Base-by-base conservation (phyloP, 1,139 yeast species). In the Nakaseomyces delphensis region DNA sequence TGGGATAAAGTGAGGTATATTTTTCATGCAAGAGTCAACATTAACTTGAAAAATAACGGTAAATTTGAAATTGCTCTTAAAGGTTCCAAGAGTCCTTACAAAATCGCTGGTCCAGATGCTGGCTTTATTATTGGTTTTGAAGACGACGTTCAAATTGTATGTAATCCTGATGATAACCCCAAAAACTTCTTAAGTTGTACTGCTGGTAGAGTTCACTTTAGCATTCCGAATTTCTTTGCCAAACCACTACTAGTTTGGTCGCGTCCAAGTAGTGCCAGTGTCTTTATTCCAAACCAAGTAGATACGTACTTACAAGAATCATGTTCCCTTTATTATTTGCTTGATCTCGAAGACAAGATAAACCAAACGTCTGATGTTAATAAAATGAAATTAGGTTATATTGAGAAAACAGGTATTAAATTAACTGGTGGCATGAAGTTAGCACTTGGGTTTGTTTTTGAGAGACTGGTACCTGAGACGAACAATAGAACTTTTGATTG, bases 71-170 rank as follows among this genome's bases (percentile, higher is more conserved):
- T 80, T 4, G 72, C 77, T 2, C 67, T 82, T 46, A 65, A 67
- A 44, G 86, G 95, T 13, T 77, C 93, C 0, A 69, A 76, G 43
- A 75, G 78, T 52, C 98, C 98, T 0, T 85, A 89, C 56, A 71
- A 72, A 19, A 62, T 89, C 35, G 69, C 77, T 5, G 89, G 86
- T 1, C 67, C 69, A 10, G 72, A 79, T 40, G 74, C 95, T 2
- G 98, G 98, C 0, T 83, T 86, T 59, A 77, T 82, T 1, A 74
- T 87, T 53, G 76, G 80, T 25, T 89, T 95, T 80, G 74, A 76
- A 50, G 75, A 82, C 39, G 70, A 80, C 52, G 87, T 84, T 3
- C 55, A 59, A 2, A 67, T 86, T 43, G 57, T 65, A 4, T 69
- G 86, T 41, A 86, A 86, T 60, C 77, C 76, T 16, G 67, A 75